Evolutionary conservation across 345 rosid species (phyloP), one percentile per base, ranked within the genome.

Genomic region (Melastoma malabathricum): DNA sequence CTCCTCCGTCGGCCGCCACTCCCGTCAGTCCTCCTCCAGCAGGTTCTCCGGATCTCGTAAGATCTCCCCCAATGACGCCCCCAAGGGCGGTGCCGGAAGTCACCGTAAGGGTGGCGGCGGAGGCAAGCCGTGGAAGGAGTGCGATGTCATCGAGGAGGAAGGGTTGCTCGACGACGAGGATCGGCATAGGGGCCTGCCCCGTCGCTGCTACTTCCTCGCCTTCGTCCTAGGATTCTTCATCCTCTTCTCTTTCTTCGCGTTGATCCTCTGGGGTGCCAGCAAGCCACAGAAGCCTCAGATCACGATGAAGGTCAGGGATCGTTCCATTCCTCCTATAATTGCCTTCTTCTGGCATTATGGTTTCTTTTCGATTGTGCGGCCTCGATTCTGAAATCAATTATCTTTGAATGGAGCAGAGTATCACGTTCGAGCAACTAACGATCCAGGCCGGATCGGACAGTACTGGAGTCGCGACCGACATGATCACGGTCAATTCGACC

Each of bases 391-490:
- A 34, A 22, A 34, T 34, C 12, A 12, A 34, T 34, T 9, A 9
- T 34, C 41, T 34, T 9, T 34, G 10, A 34, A 34, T 12, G 41
- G 41, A 34, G 67, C 65, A 92, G 98, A 87, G 82, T 48, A 75
- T 92, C 41, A 75, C 69, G 43, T 82, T 92, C 39, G 95, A 87
- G 67, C 78, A 77, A 27, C 67, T 92, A 39, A 79, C 60, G 58
- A 57, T 92, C 67, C 98, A 92, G 72, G 98, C 98, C 41, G 98
- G 98, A 17, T 82, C 94, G 15, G 98, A 87, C 76, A 62, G 62
- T 13, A 73, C 81, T 4, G 98, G 97, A 18, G 95, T 92, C 20
- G 77, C 93, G 23, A 92, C 98, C 4, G 95, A 79, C 48, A 87
- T 87, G 98, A 81, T 92, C 69, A 67, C 81, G 0, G 73, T 83